Evolutionary conservation across 768 basidiomycete genomes (phyloP), one percentile per base, ranked within the genome.

Genomic region (Mycena rosella): DNA sequence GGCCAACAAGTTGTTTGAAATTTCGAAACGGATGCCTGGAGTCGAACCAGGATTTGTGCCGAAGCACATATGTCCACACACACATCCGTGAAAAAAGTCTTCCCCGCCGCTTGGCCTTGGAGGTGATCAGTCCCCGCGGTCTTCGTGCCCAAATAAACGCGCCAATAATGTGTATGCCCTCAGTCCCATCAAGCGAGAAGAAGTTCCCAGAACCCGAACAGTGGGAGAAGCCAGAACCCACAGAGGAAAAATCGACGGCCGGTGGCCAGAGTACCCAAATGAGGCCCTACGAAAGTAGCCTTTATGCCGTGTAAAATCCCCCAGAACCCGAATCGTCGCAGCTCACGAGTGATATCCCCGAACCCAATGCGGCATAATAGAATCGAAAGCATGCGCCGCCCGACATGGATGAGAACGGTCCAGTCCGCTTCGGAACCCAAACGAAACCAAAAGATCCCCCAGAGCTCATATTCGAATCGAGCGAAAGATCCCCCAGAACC

Each of bases 31-130:
- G 56, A 38, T 30, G 40, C 56, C 56, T 32, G 56, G 56, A 58
- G 56, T 58, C 56, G 56, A 58, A 58, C 56, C 56, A 45, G 56
- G 56, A 58, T 44, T 30, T 58, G 56, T 26, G n/a, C 42, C 56
- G 40, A 45, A 58, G 42, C 56, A 58, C 56, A 45, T 45, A 11
- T 58, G 56, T 58, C 56, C 56, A 58, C 56, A 58, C 56, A 58
- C 56, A 58, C 56, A 45, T 24, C 56, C 56, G 56, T 29, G 27
- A 56, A 45, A 45, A 32, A 58, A 58, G n/a, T n/a, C 10, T 34
- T 26, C n/a, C 54, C 26, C n/a, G 54, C 54, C 38, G 52, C 30
- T 26, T 40, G 54, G 54, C 54, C 54, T 13, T 22, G 15, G 54
- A 55, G 54, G 34, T 55, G 54, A 55, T 55, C 54, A 40, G 34